Base-by-base conservation (phyloP, 768 basidiomycete genomes). In the Udeniomyces megalosporus region DNA sequence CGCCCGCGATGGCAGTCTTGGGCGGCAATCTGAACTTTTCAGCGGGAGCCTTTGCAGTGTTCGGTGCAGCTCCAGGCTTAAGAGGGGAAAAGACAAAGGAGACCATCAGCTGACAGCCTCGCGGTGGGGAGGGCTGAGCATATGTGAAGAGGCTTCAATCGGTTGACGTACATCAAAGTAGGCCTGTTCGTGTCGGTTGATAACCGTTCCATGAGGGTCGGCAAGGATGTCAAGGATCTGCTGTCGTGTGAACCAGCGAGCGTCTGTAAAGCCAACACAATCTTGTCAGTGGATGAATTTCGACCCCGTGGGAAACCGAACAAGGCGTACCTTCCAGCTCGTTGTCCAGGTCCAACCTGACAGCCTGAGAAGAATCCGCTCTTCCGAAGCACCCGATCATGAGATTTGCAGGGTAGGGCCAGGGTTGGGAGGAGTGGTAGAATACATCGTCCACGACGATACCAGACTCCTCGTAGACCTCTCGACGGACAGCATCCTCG, bases 401-500 rank as follows among this genome's bases (percentile, higher is more conserved):
- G 57, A 61, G 46, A 57, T 58, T 58, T 15, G 88, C 81, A 8
- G 91, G 91, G 75, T 82, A 93, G 2, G 92, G 92, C 91, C 92
- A 67, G 1, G 68, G 66, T 31, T 67, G 69, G 35, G 48, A 58
- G 6, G 60, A 62, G 60, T 66, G 60, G 28, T 66, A 96, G 67
- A 78, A 78, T 28, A 91, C 80, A 66, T 88, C 79, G 76, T 84
- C 84, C 26, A 88, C 87, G 51, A 78, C 80, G n/a, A 97, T 80
- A 4, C 93, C 93, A 2, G 88, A 87, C 73, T 97, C 93, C 72
- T 99, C 93, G 83, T 88, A 88, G n/a, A 58, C 84, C 73, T 97
- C 93, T 44, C 93, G 80, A 57, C 80, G 77, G 32, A 96, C 91
- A 2, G 92, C 85, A 68, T 96, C 91, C 70, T 99, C 93, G 66